Conservation (phyloP, 495 filamentous ascomycete genomes). For the Podospora conica region DNA sequence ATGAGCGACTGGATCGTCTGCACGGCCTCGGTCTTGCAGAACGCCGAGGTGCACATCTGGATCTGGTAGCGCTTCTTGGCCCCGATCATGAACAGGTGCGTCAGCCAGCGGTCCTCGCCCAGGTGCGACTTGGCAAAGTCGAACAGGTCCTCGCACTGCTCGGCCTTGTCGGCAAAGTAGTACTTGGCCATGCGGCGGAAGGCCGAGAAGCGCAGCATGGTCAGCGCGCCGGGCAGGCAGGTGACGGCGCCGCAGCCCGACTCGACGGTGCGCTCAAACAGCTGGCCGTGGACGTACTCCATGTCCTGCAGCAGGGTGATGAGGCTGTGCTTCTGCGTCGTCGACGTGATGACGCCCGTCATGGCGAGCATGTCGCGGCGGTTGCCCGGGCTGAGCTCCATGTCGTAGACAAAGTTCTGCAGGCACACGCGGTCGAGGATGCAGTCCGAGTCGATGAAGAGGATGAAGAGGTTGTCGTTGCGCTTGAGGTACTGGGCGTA, state of each 20-base stretch:
- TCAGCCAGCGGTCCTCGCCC: constrained; percentile 95
- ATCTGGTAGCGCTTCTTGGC: constrained; percentile 91
- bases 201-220: constrained; percentile 91
- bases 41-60: constrained; percentile 93
- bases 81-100: constrained; percentile 98
- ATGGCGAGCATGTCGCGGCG: constrained; percentile 93
- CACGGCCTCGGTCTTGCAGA: constrained; percentile 97
- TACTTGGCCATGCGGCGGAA: constrained; percentile 97
- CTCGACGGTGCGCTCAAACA: constrained; percentile 95
- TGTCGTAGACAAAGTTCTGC: constrained; percentile 98
- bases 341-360: constrained; percentile 96
- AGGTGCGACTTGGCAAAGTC: constrained; percentile 95
- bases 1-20: constrained; percentile 79
- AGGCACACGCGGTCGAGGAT: constrained; percentile 89
- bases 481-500: constrained; percentile 83
- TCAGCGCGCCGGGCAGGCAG: constrained; percentile 89
- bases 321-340: constrained; percentile 79
- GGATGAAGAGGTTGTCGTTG: constrained; percentile 88
- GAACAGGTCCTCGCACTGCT: constrained; percentile 93
- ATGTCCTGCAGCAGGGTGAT: constrained; percentile 95
- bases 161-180: constrained; percentile 96
- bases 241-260: constrained; percentile 93
- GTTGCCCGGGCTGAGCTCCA: constrained; percentile 95
- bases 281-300: constrained; percentile 96
- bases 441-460: constrained; percentile 98